Percentiles rank a stretch among this genome's conserved stretches.
These are phyloP conservation scores for Skeletonema grethae DNA, from an alignment of 108 stramenopile genomes.

Conservation along the genomic window DNA sequence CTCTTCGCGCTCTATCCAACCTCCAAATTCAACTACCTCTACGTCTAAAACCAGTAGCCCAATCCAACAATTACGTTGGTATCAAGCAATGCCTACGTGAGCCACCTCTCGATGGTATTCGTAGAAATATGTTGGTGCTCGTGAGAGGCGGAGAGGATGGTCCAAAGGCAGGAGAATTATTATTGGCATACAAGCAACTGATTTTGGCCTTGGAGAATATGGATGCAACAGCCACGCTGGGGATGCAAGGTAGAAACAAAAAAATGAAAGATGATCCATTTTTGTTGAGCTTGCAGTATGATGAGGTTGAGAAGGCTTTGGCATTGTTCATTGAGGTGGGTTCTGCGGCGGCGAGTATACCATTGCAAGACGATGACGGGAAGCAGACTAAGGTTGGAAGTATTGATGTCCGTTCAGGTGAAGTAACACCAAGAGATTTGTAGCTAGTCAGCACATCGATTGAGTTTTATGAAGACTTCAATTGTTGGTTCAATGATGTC, in stretches of 20 bases:
- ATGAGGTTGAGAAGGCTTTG: conserved; percentile 16
- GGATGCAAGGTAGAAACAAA: conserved; percentile 24
- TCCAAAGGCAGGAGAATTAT: conserved; percentile 46
- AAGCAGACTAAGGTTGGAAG: conserved; percentile 12
- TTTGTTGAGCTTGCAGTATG: conserved; percentile 11
- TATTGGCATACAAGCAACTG: conserved; percentile 44
- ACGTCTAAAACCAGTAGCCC: conserved; percentile 18
- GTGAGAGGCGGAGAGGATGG: conserved; percentile 65
- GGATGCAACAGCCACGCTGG: conserved; percentile 51
- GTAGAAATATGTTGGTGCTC: conserved; percentile 49
- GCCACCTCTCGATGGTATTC: conserved; percentile 45
- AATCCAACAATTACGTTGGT: conserved; percentile 40
- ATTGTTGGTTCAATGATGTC: too few relatives aligned
- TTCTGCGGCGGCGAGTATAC: conserved; percentile 14
- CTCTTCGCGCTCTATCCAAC: conserved; percentile 54
- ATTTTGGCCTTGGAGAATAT: conserved; percentile 52
- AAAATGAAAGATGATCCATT: conserved; percentile 6
- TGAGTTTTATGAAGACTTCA: background rate
- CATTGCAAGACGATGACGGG: conserved; percentile 10
- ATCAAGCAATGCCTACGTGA: conserved; percentile 35
- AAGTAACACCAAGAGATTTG: background rate
- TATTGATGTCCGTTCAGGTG: conserved; percentile 7
- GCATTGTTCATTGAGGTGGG: conserved; percentile 11
- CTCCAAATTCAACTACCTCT: conserved; percentile 32
- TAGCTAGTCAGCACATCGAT: background rate